Conservation (phyloP, 2,329 filamentous ascomycete species). For the Colletotrichum viniferum region DNA sequence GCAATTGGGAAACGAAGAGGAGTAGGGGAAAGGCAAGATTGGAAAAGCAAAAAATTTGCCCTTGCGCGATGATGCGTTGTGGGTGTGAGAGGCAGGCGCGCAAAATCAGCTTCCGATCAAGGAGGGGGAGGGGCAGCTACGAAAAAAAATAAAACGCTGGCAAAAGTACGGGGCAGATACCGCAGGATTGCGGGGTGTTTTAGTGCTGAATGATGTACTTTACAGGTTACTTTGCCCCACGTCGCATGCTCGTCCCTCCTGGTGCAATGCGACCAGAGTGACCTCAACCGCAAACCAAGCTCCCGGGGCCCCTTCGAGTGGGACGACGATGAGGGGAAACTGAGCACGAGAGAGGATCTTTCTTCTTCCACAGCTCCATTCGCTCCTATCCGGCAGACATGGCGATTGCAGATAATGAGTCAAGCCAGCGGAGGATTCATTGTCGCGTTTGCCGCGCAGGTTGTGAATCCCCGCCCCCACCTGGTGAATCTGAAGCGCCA, state of each 20-base stretch:
- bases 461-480: background rate
- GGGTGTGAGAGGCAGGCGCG: slow-evolving; percentile 7
- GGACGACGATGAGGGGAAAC: background rate
- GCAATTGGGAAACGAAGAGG: background rate
- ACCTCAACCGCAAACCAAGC: background rate
- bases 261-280: slow-evolving; percentile 3
- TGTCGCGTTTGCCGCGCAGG: background rate
- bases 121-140: slow-evolving; percentile 19
- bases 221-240: slow-evolving; percentile 10
- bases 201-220: background rate
- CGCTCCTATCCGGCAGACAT: background rate
- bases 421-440: background rate
- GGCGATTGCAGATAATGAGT: background rate
- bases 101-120: slow-evolving; percentile 21
- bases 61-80: slow-evolving; percentile 17
- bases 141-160: background rate
- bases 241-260: background rate
- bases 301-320: background rate
- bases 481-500: background rate
- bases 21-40: background rate
- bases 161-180: slow-evolving; percentile 2
- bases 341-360: background rate
- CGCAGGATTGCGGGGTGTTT: background rate
- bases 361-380: background rate
- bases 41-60: slow-evolving; percentile 11